A percentile compares a stretch with the other conserved stretches of the same genome.
phyloP scores from a whole-genome alignment of 257 asterid genomes.

The Eustoma russellianum region DNA sequence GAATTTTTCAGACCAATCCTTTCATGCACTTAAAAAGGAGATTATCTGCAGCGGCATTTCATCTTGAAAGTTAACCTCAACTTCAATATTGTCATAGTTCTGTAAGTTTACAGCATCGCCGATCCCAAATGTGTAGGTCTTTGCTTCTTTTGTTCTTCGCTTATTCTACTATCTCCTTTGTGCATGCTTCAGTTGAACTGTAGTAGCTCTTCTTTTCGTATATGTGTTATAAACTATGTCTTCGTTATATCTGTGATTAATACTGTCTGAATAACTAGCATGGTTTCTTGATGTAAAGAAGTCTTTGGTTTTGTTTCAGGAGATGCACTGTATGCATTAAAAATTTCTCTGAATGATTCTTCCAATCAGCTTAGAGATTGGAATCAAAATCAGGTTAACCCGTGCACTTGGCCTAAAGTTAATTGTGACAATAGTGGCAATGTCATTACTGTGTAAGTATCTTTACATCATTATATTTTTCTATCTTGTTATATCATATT shows the following conservation, averaged over 20 bases:
- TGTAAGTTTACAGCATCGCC: too few relatives aligned
- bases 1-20: too few relatives aligned
- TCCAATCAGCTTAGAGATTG: constrained; percentile 62
- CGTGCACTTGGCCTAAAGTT: constrained; percentile 91
- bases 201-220: neutral
- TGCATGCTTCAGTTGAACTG: neutral
- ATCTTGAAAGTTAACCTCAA: too few relatives aligned
- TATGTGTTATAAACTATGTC: neutral
- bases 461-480: neutral
- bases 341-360: constrained; percentile 56
- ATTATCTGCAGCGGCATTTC: too few relatives aligned
- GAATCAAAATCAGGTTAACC: constrained; percentile 72
- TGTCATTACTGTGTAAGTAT: constrained; percentile 66
- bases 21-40: too few relatives aligned
- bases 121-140: too few relatives aligned
- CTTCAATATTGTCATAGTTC: too few relatives aligned
- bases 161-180: neutral
- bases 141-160: too few relatives aligned
- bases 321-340: constrained; percentile 61
- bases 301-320: constrained; percentile 33
- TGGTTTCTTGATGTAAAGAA: neutral
- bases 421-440: constrained; percentile 44
- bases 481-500: too few relatives aligned
- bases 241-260: neutral
- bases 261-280: neutral